Conservation (phyloP, 169 alveolate genomes). For the Perkinsus marinus region DNA sequence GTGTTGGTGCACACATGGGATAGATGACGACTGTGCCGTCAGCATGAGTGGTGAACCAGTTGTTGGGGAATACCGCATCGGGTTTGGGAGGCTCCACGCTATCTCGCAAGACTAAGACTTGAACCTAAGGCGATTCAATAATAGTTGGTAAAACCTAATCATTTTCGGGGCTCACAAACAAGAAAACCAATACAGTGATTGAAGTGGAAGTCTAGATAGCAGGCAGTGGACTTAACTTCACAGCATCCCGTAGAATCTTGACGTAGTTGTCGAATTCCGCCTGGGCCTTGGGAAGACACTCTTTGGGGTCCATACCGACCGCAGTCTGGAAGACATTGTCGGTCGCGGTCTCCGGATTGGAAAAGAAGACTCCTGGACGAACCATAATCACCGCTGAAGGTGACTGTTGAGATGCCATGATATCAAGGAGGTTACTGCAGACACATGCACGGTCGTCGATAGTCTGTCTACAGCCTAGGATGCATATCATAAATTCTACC, state of each 20-base stretch:
- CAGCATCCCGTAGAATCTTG: background rate
- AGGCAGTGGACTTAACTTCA: background rate
- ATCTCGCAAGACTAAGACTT: background rate
- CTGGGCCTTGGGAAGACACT: background rate
- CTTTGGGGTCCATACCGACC: background rate
- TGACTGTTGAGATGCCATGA: background rate
- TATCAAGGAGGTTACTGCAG: background rate
- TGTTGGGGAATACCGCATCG: background rate
- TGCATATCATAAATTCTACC: too few species aligned
- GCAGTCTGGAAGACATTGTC: background rate
- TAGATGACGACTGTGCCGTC: background rate
- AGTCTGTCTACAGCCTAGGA: too few species aligned
- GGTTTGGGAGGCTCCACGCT: background rate
- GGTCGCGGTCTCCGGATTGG: background rate
- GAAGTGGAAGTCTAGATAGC: background rate
- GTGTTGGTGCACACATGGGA: background rate
- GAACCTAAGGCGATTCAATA: background rate
- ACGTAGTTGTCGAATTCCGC: background rate
- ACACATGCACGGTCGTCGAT: too few species aligned
- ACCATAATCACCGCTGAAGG: background rate
- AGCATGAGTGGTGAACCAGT: background rate
- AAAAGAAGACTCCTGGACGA: background rate
- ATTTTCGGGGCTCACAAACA: too few species aligned
- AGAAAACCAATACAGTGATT: background rate
- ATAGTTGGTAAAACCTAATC: too few species aligned